phyloP scores from a whole-genome alignment of 2,329 filamentous ascomycete species.

The Raffaelea albimanens region DNA sequence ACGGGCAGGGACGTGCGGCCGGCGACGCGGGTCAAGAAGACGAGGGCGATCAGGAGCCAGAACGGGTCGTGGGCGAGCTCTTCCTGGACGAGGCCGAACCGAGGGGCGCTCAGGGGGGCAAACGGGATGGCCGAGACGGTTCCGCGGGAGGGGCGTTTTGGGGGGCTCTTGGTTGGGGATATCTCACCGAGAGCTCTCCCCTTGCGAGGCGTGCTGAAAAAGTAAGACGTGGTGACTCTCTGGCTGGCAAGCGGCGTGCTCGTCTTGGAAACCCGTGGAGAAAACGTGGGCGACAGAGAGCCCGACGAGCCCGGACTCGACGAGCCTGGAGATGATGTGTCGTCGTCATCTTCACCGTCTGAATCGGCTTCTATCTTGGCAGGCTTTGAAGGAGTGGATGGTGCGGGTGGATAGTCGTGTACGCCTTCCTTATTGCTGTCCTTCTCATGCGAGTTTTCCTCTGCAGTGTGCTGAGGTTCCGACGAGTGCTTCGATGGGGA shows the following conservation, averaged over 20 bases:
- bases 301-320: neutral
- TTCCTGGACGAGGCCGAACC: constrained; percentile 80
- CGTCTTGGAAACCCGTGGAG: neutral
- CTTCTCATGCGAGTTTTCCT: no score
- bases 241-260: neutral
- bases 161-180: no score
- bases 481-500: neutral
- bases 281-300: neutral
- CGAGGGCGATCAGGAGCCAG: constrained; percentile 69
- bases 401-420: neutral
- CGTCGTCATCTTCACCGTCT: neutral
- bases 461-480: no score
- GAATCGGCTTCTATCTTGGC: neutral
- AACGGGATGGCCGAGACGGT: constrained; percentile 52
- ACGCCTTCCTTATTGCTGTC: neutral
- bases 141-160: constrained; percentile 27
- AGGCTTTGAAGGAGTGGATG: neutral
- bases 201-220: constrained; percentile 1
- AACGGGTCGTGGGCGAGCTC: constrained; percentile 66
- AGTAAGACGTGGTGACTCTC: neutral
- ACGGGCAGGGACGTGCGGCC: constrained; percentile 67
- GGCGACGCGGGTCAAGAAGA: constrained; percentile 74
- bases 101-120: constrained; percentile 50
- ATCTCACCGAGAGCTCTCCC: no score
- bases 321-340: neutral